A percentile compares a stretch with the other conserved stretches of the same genome.
Evolutionary conservation across 2,329 filamentous ascomycete species (phyloP).

Genomic region (Fusarium nelsonii): DNA sequence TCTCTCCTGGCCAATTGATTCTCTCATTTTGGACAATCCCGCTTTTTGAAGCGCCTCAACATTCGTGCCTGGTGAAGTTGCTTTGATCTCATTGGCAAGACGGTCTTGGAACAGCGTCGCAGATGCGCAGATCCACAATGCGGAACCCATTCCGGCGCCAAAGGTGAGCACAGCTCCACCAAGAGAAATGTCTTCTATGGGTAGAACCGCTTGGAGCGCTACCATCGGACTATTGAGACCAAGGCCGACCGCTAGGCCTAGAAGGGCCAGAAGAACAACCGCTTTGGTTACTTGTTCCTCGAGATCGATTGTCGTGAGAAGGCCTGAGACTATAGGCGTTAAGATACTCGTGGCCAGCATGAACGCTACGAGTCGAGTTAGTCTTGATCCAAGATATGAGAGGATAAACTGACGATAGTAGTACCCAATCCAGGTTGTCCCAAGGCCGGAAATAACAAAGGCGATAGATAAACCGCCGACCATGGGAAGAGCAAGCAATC

Average conservation of each 20-base stretch:
- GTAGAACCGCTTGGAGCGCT: slow-evolving; percentile 37
- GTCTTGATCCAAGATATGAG: rapidly evolving
- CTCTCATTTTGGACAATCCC: slow-evolving; percentile 33
- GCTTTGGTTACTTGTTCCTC: slow-evolving; percentile 42
- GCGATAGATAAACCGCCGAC: slow-evolving; percentile 35
- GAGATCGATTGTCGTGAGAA: slow-evolving; percentile 40
- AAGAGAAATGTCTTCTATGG: slow-evolving; percentile 39
- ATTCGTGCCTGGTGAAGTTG: slow-evolving; percentile 21
- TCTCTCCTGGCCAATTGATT: slow-evolving; percentile 24
- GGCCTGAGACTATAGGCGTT: slow-evolving; percentile 37
- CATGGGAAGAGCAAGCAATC: slow-evolving; percentile 43
- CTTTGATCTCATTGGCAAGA: slow-evolving; percentile 30
- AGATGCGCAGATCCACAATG: slow-evolving; percentile 45
- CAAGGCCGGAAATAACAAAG: slow-evolving; percentile 40
- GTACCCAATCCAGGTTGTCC: slow-evolving; percentile 40
- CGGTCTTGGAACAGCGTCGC: slow-evolving; percentile 44
- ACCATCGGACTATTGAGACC: slow-evolving; percentile 43
- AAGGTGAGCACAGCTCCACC: slow-evolving; percentile 45
- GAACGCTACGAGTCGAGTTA: slow-evolving; percentile 32
- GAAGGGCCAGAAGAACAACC: slow-evolving; percentile 34
- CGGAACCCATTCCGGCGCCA: slow-evolving; percentile 41
- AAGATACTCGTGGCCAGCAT: slow-evolving; percentile 43
- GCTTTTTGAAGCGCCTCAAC: slow-evolving; percentile 19
- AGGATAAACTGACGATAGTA: slow-evolving; percentile 36
- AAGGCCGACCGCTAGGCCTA: slow-evolving; percentile 40